Conservation (phyloP, 129 eudicot species). For the Chrysanthemum seticuspe region DNA sequence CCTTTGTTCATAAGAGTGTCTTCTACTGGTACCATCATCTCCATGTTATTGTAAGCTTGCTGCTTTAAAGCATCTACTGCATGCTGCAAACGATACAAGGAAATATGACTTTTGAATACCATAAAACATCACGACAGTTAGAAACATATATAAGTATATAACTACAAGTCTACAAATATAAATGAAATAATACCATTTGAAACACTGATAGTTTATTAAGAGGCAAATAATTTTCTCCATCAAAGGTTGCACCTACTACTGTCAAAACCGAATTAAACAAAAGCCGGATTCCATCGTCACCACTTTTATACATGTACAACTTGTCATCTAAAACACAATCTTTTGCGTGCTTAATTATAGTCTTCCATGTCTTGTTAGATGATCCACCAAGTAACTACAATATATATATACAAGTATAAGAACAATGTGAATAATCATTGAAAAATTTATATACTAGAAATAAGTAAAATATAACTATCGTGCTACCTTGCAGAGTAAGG, state of each 20-base stretch:
- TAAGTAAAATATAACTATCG: background rate
- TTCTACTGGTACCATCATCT: background rate
- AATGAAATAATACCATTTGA: background rate
- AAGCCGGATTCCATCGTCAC: slow-evolving; percentile 32
- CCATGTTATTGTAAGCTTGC: background rate
- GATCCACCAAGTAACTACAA: slow-evolving; percentile 19
- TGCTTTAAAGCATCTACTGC: background rate
- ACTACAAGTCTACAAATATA: background rate
- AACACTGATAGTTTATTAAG: slow-evolving; percentile 30
- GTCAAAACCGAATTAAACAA: slow-evolving; percentile 45
- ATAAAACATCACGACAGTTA: background rate
- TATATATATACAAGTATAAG: background rate
- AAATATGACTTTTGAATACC: background rate
- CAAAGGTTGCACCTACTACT: slow-evolving; percentile 49
- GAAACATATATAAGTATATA: background rate
- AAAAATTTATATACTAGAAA: background rate
- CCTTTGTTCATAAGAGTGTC: background rate
- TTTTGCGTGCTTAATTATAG: slow-evolving; percentile 47
- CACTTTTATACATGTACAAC: slow-evolving; percentile 23
- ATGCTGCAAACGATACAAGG: background rate
- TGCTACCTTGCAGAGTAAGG: slow-evolving; percentile 42
- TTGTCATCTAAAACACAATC: slow-evolving; percentile 48
- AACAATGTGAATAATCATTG: background rate
- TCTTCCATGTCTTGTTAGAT: slow-evolving; percentile 58
- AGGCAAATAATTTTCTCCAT: slow-evolving; percentile 39